Conservation (phyloP, 2,329 filamentous ascomycete genomes). For the Zalaria sp. region DNA sequence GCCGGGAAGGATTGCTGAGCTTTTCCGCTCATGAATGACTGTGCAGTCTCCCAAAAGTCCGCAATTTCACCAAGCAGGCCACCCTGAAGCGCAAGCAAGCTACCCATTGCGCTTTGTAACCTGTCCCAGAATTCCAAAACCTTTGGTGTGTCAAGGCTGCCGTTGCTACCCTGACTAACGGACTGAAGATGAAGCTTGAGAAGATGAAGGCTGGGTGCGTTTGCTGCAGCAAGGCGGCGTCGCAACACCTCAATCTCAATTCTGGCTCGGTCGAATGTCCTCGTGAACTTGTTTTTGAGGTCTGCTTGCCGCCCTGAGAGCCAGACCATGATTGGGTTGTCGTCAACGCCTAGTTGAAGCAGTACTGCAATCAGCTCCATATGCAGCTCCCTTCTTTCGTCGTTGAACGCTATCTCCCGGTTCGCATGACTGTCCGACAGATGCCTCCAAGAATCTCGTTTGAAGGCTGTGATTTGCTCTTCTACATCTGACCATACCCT, state of each 20-base stretch:
- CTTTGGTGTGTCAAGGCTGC: constrained; percentile 62
- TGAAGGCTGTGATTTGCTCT: constrained; percentile 73
- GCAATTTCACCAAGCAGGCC: constrained; percentile 80
- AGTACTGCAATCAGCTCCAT: constrained; percentile 83
- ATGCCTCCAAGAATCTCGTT: constrained; percentile 76
- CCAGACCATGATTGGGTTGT: constrained; percentile 96
- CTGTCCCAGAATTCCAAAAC: constrained; percentile 90
- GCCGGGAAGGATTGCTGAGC: constrained; percentile 63
- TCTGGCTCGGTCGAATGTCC: constrained; percentile 70
- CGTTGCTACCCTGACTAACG: constrained; percentile 44
- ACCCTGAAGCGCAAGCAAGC: constrained; percentile 56
- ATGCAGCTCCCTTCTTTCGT: constrained; percentile 57
- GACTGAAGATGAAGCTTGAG: constrained; percentile 66
- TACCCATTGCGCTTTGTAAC: constrained; percentile 58
- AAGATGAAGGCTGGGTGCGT: constrained; percentile 54
- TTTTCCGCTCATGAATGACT: constrained; percentile 78
- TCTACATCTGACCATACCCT: constrained; percentile 94
- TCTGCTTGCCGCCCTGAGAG: constrained; percentile 79
- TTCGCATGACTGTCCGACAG: constrained; percentile 49
- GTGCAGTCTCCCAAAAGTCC: constrained; percentile 86
- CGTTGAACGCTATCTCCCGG: constrained; percentile 33
- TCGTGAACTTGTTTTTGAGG: constrained; percentile 71
- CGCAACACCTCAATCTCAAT: constrained; percentile 87
- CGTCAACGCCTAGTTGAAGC: constrained; percentile 84
- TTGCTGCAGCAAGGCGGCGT: constrained; percentile 59